Base-by-base conservation (phyloP, 1,139 yeast genomes). In the Diutina catenulata region DNA sequence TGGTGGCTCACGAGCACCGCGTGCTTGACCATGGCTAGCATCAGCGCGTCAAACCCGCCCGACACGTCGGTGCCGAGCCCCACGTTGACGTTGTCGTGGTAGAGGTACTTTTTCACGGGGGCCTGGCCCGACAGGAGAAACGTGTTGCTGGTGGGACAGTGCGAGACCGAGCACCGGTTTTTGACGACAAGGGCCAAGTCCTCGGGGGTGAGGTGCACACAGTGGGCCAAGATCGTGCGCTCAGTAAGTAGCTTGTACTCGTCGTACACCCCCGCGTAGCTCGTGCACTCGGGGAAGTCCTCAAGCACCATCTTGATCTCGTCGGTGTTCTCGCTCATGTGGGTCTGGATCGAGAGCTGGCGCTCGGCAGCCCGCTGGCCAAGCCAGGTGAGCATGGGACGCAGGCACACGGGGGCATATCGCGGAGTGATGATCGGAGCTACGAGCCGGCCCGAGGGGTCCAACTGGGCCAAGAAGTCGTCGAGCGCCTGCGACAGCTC, bases 91-190 rank as follows among this genome's bases (percentile, higher is more conserved):
- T 73, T 74, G 39, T 71, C 68, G 38, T 79, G 66, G 41, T 87
- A 62, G 38, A 84, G 60, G 64, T 80, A 74, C 47, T 82, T 68
- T 40, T 52, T 56, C 6, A 91, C 74, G 15, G 91, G 83, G 5
- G 95, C 93, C 55, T 86, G 93, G 10, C 98, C 98, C 18, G 94
- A 80, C 1, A 94, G 78, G 42, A 91, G 70, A 21, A 94, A 78
- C 1, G 94, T 77, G 53, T 91, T 91, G 27, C 95, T 82, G 11
- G 88, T 75, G 4, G 98, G 98, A 56, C 98, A 91, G 58, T 91
- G 98, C 6, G 95, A 75, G 15, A 91, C 72, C 13, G 96, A 94
- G 24, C 87, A 64, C 5, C 72, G 60, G 23, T 71, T 67, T 9
- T 51, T 45, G 45, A 66, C 67, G 38, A 91, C 63, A 19, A 80